Evolutionary conservation across 352 stramenopile species (phyloP).

Genomic region (Phytophthora colocasiae): DNA sequence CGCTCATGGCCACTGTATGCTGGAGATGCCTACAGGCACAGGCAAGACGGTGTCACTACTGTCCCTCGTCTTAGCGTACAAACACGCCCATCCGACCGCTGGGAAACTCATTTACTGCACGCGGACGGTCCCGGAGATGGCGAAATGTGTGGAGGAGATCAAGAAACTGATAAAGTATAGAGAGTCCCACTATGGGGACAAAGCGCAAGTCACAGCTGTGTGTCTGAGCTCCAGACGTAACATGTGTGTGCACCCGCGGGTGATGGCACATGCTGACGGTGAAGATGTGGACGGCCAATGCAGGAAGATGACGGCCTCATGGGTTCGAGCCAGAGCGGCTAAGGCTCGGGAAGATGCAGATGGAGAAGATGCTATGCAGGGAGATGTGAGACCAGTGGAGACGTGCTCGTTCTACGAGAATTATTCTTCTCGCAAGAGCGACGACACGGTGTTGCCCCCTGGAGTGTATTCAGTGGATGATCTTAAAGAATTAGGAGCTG

Average conservation of each 20-base stretch:
- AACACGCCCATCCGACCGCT: slow-evolving; percentile 93
- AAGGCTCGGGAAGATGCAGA: slow-evolving; percentile 15
- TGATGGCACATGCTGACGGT: slow-evolving; percentile 96
- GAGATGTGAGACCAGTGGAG: slow-evolving; percentile 49
- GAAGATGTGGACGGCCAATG: slow-evolving; percentile 98
- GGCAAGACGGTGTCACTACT: slow-evolving; percentile 98
- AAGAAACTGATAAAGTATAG: slow-evolving; percentile 94
- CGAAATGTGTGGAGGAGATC: slow-evolving; percentile 98
- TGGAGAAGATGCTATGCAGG: slow-evolving; percentile 17
- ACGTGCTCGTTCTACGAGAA: slow-evolving; percentile 92
- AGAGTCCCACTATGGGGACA: slow-evolving; percentile 63
- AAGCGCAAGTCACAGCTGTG: slow-evolving; percentile 81
- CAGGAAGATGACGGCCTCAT: slow-evolving; percentile 97
- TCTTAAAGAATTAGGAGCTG: slow-evolving; percentile 92
- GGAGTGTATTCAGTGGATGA: slow-evolving; percentile 98
- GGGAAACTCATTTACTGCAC: slow-evolving; percentile 99
- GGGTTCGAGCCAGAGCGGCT: slow-evolving; percentile 91
- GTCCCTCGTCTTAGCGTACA: slow-evolving; percentile 95
- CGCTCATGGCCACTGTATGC: slow-evolving; percentile 95
- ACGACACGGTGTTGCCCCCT: slow-evolving; percentile 91
- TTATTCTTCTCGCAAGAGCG: slow-evolving; percentile 88
- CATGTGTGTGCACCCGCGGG: slow-evolving; percentile 98
- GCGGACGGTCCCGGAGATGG: slow-evolving; percentile 99
- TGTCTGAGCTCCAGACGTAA: slow-evolving; percentile 95
- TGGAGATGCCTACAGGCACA: slow-evolving; percentile 99